Evolutionary conservation across 768 basidiomycete species (phyloP).

Genomic region (Boletus rubescentipes): DNA sequence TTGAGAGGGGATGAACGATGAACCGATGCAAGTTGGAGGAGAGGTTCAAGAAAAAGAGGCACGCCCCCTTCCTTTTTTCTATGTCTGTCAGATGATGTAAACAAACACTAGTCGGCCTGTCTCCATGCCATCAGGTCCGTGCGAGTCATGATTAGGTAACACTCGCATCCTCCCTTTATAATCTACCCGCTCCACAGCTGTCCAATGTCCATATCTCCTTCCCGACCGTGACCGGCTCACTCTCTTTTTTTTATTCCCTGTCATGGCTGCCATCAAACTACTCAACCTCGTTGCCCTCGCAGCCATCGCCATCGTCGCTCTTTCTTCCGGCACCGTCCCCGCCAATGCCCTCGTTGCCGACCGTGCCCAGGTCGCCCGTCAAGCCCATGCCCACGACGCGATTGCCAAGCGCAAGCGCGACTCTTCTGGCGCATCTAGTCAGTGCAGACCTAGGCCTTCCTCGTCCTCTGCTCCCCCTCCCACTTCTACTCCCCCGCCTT

Average conservation of each 20-base stretch:
- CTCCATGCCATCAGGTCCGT: slow-evolving; percentile 41
- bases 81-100: slow-evolving; percentile 29
- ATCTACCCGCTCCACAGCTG: too few species aligned
- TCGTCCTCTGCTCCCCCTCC: slow-evolving; percentile 9
- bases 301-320: slow-evolving; percentile 55
- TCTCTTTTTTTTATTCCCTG: slow-evolving; percentile 9
- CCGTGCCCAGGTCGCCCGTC: slow-evolving; percentile 42
- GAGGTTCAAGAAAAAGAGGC: slow-evolving; percentile 61
- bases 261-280: slow-evolving; percentile 52
- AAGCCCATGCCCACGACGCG: slow-evolving; percentile 43
- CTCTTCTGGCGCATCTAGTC: slow-evolving; percentile 38
- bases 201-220: background rate
- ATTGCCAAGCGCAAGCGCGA: slow-evolving; percentile 53
- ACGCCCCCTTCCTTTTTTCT: slow-evolving; percentile 43
- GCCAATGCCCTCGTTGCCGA: slow-evolving; percentile 53
- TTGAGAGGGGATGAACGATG: slow-evolving; percentile 58
- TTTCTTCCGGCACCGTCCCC: slow-evolving; percentile 45
- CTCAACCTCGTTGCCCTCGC: slow-evolving; percentile 59
- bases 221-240: slow-evolving; percentile 18
- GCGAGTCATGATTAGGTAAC: slow-evolving; percentile 24
- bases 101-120: slow-evolving; percentile 30
- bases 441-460: slow-evolving; percentile 57
- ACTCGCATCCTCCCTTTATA: too few species aligned
- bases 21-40: slow-evolving; percentile 90
- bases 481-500: background rate